Conservation (phyloP, 768 basidiomycete genomes). For the Fomitopsis pulvina region DNA sequence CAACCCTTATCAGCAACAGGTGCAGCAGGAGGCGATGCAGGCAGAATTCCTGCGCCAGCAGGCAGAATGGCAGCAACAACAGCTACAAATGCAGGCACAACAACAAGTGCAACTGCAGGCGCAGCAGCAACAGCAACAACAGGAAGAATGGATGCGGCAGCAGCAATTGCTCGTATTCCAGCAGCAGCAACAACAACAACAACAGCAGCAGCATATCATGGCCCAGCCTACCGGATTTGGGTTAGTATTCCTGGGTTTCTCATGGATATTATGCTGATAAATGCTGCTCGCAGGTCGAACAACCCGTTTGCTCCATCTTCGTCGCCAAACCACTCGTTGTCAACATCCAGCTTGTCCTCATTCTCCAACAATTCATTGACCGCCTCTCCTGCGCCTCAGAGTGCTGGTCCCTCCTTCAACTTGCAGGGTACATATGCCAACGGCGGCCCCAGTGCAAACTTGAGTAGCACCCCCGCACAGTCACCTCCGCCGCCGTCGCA, state of each 20-base stretch:
- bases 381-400: slow-evolving; percentile 25
- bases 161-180: slow-evolving; percentile 46
- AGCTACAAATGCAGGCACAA: slow-evolving; percentile 40
- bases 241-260: slow-evolving; percentile 28
- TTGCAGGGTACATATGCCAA: slow-evolving; percentile 63
- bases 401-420: slow-evolving; percentile 51
- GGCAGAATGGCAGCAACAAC: slow-evolving; percentile 70
- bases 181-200: slow-evolving; percentile 49
- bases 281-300: slow-evolving; percentile 59
- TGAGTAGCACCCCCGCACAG: slow-evolving; percentile 29
- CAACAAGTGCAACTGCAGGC: slow-evolving; percentile 41
- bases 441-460: slow-evolving; percentile 33
- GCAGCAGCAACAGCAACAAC: slow-evolving; percentile 39
- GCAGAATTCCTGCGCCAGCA: slow-evolving; percentile 42
- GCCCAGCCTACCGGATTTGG: slow-evolving; percentile 74
- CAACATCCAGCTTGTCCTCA: slow-evolving; percentile 24
- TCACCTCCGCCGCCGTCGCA: slow-evolving; percentile 35
- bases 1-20: slow-evolving; percentile 92
- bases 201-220: slow-evolving; percentile 37
- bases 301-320: slow-evolving; percentile 79
- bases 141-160: slow-evolving; percentile 57
- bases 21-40: slow-evolving; percentile 82
- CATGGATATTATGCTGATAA: neutral
- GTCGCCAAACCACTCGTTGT: slow-evolving; percentile 23
- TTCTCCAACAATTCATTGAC: slow-evolving; percentile 24